A percentile compares a stretch with the other conserved stretches of the same genome.
These are phyloP conservation scores for Alopecurus myosuroides DNA, from an alignment of 176 grass and related monocot species.

Conservation along the genomic window DNA sequence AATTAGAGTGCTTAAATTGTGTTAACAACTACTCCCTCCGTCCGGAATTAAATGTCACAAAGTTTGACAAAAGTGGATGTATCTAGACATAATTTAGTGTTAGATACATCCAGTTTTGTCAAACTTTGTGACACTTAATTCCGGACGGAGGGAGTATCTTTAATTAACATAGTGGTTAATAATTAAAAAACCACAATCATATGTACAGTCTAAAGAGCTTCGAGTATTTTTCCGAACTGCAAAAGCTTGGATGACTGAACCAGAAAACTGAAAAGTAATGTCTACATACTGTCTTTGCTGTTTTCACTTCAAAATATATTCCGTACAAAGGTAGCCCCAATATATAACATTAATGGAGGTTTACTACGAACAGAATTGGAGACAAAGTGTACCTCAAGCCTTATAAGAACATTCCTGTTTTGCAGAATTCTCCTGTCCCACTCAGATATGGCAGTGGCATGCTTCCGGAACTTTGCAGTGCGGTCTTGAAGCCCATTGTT, in stretches of 20 bases:
- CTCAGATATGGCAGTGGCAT: constrained; percentile 86
- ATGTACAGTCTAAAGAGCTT: not conserved
- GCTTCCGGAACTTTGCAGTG: constrained; percentile 88
- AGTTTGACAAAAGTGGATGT: too few relatives aligned
- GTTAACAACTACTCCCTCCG: not conserved
- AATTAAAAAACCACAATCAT: not conserved
- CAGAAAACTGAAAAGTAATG: not conserved
- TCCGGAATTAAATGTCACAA: too few relatives aligned
- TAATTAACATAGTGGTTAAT: not conserved
- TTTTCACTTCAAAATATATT: not conserved
- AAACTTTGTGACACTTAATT: too few relatives aligned
- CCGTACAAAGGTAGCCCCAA: not conserved
- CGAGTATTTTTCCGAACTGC: not conserved
- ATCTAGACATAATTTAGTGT: too few relatives aligned
- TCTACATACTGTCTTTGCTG: not conserved
- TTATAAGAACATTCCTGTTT: constrained; percentile 96
- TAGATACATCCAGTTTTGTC: too few relatives aligned
- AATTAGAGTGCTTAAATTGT: not conserved
- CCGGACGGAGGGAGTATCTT: too few relatives aligned
- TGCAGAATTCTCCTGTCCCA: constrained; percentile 98
- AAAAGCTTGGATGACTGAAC: not conserved
- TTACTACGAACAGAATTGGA: not conserved
- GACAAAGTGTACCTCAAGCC: constrained; percentile 58
- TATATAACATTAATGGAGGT: not conserved
- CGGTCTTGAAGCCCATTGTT: constrained; percentile 97